phyloP scores from a whole-genome alignment of 192 early-diverging fungal genomes.

The Phycomyces blakesleeanus region DNA sequence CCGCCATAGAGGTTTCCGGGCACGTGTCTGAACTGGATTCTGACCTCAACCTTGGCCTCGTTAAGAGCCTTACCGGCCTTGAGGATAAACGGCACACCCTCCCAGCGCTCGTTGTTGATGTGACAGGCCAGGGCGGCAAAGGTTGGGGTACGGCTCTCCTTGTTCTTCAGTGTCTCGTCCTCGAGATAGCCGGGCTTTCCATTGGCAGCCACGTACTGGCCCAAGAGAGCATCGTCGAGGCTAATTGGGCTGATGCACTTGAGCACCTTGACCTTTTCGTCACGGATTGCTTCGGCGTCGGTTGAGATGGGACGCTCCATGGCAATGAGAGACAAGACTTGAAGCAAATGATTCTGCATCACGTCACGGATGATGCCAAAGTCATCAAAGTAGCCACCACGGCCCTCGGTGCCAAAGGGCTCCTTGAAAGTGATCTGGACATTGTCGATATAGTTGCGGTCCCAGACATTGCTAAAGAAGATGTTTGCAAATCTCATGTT shows the following conservation, averaged over 20 bases:
- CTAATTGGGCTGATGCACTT: slow-evolving; percentile 73
- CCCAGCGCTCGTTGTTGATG: slow-evolving; percentile 95
- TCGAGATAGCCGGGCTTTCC: slow-evolving; percentile 87
- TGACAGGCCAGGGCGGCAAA: slow-evolving; percentile 84
- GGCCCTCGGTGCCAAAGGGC: slow-evolving; percentile 91
- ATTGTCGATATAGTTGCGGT: slow-evolving; percentile 77
- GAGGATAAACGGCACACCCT: slow-evolving; percentile 83
- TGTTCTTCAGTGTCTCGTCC: slow-evolving; percentile 78
- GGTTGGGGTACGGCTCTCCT: slow-evolving; percentile 84
- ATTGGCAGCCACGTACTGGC: slow-evolving; percentile 85
- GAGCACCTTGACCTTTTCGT: slow-evolving; percentile 89
- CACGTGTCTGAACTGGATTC: slow-evolving; percentile 90
- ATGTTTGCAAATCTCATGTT: slow-evolving; percentile 85
- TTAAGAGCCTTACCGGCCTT: slow-evolving; percentile 89
- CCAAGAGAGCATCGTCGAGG: slow-evolving; percentile 81
- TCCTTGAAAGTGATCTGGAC: slow-evolving; percentile 97
- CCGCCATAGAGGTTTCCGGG: slow-evolving; percentile 68
- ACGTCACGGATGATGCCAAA: slow-evolving; percentile 98
- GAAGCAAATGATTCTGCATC: slow-evolving; percentile 89
- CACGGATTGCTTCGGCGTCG: slow-evolving; percentile 85
- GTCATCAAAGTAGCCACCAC: slow-evolving; percentile 98
- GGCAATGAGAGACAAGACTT: slow-evolving; percentile 86
- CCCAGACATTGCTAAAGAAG: slow-evolving; percentile 86
- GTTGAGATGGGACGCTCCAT: slow-evolving; percentile 88
- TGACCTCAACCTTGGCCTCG: slow-evolving; percentile 85